Base-by-base conservation (phyloP, 1,139 yeast species). In the Protomyces gravidus region DNA sequence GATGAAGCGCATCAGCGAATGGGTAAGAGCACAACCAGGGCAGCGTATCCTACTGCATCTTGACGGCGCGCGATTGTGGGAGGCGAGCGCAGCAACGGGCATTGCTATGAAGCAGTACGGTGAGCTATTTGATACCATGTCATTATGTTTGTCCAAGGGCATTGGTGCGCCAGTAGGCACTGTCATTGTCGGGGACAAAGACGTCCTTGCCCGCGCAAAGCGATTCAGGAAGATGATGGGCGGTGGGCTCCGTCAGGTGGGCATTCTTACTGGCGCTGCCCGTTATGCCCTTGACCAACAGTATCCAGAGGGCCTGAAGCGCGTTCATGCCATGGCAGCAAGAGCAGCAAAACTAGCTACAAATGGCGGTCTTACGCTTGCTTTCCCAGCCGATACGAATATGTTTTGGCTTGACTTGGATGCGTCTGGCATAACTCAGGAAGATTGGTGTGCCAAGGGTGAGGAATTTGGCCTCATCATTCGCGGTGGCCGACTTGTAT, bases 31-130 rank as follows among this genome's bases (percentile, higher is more conserved):
- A n/a, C 80, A 76, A 59, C 23, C 42, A 4, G 21, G 42, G 7
- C 78, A 85, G 67, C 80, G 79, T 61, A 76, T 89, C 64, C 79
- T 76, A 66, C 74, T 89, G 68, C 97, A 90, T 71, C 81, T 89
- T 68, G 97, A 90, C 70, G 97, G 97, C 65, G 97, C 97, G n/a
- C 79, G 97, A 67, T 76, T 90, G 63, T 89, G 95, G 94, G 89
- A 90, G 70, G 97, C 97, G 1, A 76, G 84, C 30, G 86, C 80
- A 5, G 92, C 80, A 52, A 81, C 95, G 26, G 89, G 86, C 6
- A 76, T 88, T 45, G 74, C 88, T 11, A 73, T 89, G 61, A 73
- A 73, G 50, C 89, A 88, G 69, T 89, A 85, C 72, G 87, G 96
- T 68, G 76, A 80, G 65, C 75, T 83, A 66, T 90, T 90, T 70